Conservation (phyloP, 345 rosid genomes). For the Noccaea bulbosa region DNA sequence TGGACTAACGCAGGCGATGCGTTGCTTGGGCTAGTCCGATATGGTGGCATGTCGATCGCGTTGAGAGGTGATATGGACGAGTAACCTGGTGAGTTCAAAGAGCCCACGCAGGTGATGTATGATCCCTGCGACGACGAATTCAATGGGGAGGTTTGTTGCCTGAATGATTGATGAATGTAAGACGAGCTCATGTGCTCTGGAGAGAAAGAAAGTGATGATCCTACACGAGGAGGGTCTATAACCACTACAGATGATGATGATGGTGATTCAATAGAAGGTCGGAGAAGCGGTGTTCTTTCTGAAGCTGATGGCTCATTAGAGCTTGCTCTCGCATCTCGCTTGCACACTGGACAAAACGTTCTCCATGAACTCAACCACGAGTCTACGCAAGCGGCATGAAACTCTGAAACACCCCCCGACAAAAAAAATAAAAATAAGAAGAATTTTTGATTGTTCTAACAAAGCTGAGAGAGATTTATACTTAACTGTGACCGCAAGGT, state of each 20-base stretch:
- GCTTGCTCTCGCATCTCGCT: slow-evolving; percentile 76
- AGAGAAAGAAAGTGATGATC: slow-evolving; percentile 50
- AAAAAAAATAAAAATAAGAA: neutral
- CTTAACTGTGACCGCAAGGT: slow-evolving; percentile 83
- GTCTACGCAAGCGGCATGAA: slow-evolving; percentile 84
- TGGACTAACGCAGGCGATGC: slow-evolving; percentile 54
- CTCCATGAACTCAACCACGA: slow-evolving; percentile 89
- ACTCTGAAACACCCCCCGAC: slow-evolving; percentile 60
- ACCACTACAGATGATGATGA: slow-evolving; percentile 53
- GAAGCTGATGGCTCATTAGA: slow-evolving; percentile 68
- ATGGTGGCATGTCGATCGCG: slow-evolving; percentile 54
- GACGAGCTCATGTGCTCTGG: slow-evolving; percentile 51
- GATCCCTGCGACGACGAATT: slow-evolving; percentile 37
- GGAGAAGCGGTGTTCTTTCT: slow-evolving; percentile 79
- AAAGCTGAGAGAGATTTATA: neutral
- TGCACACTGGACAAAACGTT: slow-evolving; percentile 90
- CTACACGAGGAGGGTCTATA: slow-evolving; percentile 49
- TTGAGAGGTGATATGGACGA: slow-evolving; percentile 66
- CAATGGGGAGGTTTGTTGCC: slow-evolving; percentile 56
- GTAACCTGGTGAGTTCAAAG: slow-evolving; percentile 60
- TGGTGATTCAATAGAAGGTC: slow-evolving; percentile 41
- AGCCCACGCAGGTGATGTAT: slow-evolving; percentile 48
- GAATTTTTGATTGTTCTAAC: neutral
- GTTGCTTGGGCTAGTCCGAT: slow-evolving; percentile 61
- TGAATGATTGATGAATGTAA: slow-evolving; percentile 52